Percentiles rank a stretch among this genome's conserved stretches.
Evolutionary conservation across 2,329 filamentous ascomycete genomes (phyloP).

Genomic region (Ophiocordyceps robertsii): DNA sequence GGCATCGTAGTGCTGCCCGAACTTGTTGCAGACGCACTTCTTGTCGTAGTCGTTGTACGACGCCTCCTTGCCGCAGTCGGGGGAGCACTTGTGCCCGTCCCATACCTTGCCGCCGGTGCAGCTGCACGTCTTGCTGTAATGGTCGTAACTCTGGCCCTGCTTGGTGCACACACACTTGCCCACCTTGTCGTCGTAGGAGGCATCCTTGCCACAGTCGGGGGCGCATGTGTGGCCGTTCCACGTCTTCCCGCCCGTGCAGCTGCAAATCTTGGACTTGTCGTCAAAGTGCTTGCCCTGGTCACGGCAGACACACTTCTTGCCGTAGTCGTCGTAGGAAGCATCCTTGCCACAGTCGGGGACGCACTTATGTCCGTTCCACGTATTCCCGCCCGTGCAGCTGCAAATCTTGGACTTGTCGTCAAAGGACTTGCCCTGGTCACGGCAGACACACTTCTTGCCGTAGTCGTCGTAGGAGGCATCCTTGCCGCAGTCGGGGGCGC

Average conservation of each 20-base stretch:
- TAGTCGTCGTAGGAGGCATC: neutral
- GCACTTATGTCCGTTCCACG: neutral
- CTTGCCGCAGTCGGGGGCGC: slow-evolving; percentile 1
- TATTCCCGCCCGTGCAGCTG: neutral
- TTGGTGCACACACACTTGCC: slow-evolving; percentile 1
- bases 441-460: neutral
- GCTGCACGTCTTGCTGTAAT: neutral
- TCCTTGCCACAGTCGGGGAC: slow-evolving; percentile 1
- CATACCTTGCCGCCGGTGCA: neutral
- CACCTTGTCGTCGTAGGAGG: neutral
- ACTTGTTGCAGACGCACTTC: slow-evolving; percentile 1
- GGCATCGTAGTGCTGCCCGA: neutral
- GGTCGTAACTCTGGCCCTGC: neutral
- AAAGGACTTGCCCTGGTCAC: neutral
- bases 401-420: neutral
- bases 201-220: slow-evolving; percentile 3
- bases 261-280: slow-evolving; percentile 1
- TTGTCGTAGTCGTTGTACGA: neutral
- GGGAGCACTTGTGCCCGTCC: neutral
- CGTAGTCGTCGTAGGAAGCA: neutral
- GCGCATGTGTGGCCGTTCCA: slow-evolving; percentile 2
- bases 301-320: slow-evolving; percentile 1
- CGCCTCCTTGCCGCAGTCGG: slow-evolving; percentile 1
- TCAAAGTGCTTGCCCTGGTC: slow-evolving; percentile 1
- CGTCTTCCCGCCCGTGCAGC: neutral